phyloP scores from a whole-genome alignment of 345 rosid species.

The Pugionium dolabratum region DNA sequence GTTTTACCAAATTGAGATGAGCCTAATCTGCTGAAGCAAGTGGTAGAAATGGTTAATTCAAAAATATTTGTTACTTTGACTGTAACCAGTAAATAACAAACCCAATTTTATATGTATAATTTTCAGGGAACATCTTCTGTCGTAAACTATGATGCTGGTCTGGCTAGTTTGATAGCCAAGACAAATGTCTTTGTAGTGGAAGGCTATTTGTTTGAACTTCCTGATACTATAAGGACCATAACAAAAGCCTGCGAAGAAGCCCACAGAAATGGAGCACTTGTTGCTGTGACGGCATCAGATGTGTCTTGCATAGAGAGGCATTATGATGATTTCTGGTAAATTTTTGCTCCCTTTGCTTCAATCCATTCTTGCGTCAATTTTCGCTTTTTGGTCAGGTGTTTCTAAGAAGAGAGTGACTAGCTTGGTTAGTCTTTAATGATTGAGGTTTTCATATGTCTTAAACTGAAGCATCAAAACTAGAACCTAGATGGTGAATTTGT shows the following conservation, averaged over 20 bases:
- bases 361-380: conserved; percentile 8
- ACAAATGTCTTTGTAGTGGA: conserved; percentile 79
- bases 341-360: neutral
- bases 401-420: neutral
- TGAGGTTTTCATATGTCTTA: neutral
- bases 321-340: conserved; percentile 91
- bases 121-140: conserved; percentile 86
- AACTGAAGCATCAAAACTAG: neutral
- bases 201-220: conserved; percentile 94
- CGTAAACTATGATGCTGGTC: conserved; percentile 68
- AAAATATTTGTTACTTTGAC: neutral
- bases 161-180: conserved; percentile 74
- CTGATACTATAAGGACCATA: conserved; percentile 79
- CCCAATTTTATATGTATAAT: conserved; percentile 7
- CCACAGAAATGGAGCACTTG: conserved; percentile 66
- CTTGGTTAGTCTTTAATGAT: conserved; percentile 20
- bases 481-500: neutral
- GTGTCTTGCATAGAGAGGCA: conserved; percentile 90
- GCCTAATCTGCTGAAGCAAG: conserved; percentile 5
- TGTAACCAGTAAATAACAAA: conserved; percentile 14
- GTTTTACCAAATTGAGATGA: conserved; percentile 6
- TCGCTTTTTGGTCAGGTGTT: neutral
- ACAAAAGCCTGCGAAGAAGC: conserved; percentile 89
- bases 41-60: neutral
- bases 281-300: conserved; percentile 94